These are phyloP conservation scores for Microcos paniculata DNA, from an alignment of 345 rosid species.

Conservation along the genomic window DNA sequence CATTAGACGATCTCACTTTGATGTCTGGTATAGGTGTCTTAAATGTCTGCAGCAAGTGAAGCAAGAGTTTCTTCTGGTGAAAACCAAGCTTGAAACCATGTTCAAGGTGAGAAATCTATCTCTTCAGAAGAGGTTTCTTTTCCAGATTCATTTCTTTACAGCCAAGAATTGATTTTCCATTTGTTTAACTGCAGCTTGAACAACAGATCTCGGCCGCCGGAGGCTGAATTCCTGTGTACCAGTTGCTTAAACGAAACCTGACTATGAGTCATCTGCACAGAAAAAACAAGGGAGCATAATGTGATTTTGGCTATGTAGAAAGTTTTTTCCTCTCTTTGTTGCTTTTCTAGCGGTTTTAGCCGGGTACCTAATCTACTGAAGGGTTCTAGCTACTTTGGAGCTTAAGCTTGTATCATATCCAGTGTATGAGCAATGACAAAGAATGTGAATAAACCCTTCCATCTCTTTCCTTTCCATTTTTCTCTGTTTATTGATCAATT, in stretches of 20 bases:
- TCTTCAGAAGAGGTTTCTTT: neutral
- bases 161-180: neutral
- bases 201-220: slow-evolving; percentile 51
- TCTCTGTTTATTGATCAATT: neutral
- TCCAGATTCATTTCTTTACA: no score
- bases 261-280: neutral
- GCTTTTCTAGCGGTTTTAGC: slow-evolving; percentile 3
- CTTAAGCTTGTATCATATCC: slow-evolving; percentile 23
- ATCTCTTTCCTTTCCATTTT: neutral
- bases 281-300: neutral
- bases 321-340: neutral
- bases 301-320: slow-evolving; percentile 18
- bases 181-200: slow-evolving; percentile 47
- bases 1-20: neutral
- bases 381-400: slow-evolving; percentile 23
- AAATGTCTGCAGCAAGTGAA: slow-evolving; percentile 58
- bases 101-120: slow-evolving; percentile 37
- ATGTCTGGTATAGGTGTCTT: slow-evolving; percentile 44
- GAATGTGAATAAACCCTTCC: slow-evolving; percentile 32
- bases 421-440: slow-evolving; percentile 25
- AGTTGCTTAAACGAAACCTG: slow-evolving; percentile 1
- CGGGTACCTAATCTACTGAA: slow-evolving; percentile 15
- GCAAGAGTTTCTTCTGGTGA: slow-evolving; percentile 50
- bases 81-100: slow-evolving; percentile 57
- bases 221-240: slow-evolving; percentile 38